Evolutionary conservation across 2,329 filamentous ascomycete species (phyloP), one percentile per base, ranked within the genome.

Genomic region (Cordyceps sp.): DNA sequence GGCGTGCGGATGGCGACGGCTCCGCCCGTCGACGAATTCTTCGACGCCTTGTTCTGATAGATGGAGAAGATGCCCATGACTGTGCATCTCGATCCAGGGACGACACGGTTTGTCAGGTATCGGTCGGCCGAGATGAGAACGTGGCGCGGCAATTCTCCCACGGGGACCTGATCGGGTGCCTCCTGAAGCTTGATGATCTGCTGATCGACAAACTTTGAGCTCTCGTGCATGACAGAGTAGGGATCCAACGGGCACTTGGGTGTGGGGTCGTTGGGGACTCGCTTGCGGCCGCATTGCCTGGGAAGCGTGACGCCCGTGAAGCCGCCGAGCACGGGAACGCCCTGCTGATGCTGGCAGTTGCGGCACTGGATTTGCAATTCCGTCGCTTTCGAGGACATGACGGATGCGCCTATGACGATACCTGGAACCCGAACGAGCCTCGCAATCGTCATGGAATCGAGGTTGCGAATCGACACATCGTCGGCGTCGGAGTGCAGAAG

Each of bases 1-100:
- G 90, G 90, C 30, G 92, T 96, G 41, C 90, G 73, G 45, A 98
- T 94, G 8, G 90, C 90, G 4, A 96, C 86, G 2, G 90, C 90
- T 2, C 78, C 78, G 32, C 75, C 77, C 2, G 69, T 73, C 14
- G 67, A 71, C 5, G 72, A 73, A 44, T 78, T 80, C 54, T 86
- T 92, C 26, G 73, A 78, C 26, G 78, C 80, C 55, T 96, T 96
- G 44, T 78, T 80, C 53, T 94, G 84, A 55, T 94, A 98, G 48
- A 96, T 96, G 20, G 88, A 94, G 61, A 94, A 98, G 22, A 98
- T 84, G 15, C 90, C 90, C 72, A 90, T 96, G 14, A 98, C 69
- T 3, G 85, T 93, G 53, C 90, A 98, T 51, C 88, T 71, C 31
- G 88, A 92, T 20, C 90, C 90, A 6, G 90, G 90, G 4, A 98